Evolutionary conservation across 495 filamentous ascomycete species (phyloP), one percentile per base, ranked within the genome.

Genomic region (Neurospora hispaniola): DNA sequence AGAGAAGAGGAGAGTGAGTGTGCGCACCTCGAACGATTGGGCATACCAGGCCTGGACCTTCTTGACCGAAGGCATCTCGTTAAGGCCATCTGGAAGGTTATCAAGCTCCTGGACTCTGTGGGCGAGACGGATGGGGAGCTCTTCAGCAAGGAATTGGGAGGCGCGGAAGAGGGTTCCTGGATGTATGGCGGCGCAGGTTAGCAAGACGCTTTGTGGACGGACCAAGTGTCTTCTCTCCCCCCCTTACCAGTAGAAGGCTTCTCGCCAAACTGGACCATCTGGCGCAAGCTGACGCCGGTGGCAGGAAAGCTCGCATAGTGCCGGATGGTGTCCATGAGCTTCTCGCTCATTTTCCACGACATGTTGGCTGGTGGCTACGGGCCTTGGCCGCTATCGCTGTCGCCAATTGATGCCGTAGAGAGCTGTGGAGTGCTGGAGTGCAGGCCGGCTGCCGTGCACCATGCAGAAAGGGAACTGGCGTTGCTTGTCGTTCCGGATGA

Each of bases 211-310:
- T 27, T 59, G 35, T 38, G 35, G 35, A 38, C 48, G 10, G 48
- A 59, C 18, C 8, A 10, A 20, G 27, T 71, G 70, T 74, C 71
- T 38, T 80, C 88, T 14, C 2, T 7, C 14, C 16, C 6, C 18
- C 6, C 18, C 7, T 72, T 82, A 97, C 94, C 94, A 76, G 90
- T 90, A 12, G 93, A 96, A 35, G 94, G 94, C 76, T 87, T 89
- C 81, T 96, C 93, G 71, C 96, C 96, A 83, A 98, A 99, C 81
- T 98, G 96, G 69, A 99, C 96, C 96, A 98, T 98, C 86, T 99
- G 96, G 80, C 96, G 88, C 81, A 99, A 85, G 77, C 94, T 97
- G 77, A 97, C 94, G 74, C 96, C 96, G 46, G 96, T 99, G 73
- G 96, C 96, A 73, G 96, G 96, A 82, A 98, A 98, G 85, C 89